Conservation (phyloP, 2,329 filamentous ascomycete genomes). For the Cryphonectria parasitica region DNA sequence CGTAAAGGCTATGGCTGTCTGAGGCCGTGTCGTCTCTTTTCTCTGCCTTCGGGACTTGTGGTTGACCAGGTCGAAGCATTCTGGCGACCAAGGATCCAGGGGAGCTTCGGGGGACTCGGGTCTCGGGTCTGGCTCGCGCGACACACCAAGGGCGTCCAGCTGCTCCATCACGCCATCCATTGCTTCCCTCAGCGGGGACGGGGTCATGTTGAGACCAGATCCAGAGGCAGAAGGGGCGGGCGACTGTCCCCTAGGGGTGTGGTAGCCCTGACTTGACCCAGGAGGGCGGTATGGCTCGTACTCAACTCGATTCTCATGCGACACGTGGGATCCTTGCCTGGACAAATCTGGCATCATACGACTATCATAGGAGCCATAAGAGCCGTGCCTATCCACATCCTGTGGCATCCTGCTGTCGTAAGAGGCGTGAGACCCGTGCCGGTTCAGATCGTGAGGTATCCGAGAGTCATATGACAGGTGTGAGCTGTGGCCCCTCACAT, state of each 20-base stretch:
- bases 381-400: conserved; percentile 27
- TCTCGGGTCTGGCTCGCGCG: conserved; percentile 57
- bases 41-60: conserved; percentile 44
- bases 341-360: conserved; percentile 28
- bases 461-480: conserved; percentile 35
- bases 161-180: conserved; percentile 99
- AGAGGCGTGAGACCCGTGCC: conserved; percentile 30
- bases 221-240: conserved; percentile 71
- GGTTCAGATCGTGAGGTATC: conserved; percentile 16
- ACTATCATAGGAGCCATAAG: conserved; percentile 29
- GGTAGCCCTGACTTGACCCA: conserved; percentile 45
- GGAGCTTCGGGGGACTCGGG: conserved; percentile 57
- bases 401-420: conserved; percentile 21
- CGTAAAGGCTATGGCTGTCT: conserved; percentile 74
- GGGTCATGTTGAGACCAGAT: conserved; percentile 67
- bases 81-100: conserved; percentile 84
- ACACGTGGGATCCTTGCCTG: conserved; percentile 45
- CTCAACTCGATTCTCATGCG: conserved; percentile 39
- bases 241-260: conserved; percentile 63
- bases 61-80: conserved; percentile 71
- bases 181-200: conserved; percentile 87
- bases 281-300: conserved; percentile 24
- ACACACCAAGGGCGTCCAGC: conserved; percentile 79
- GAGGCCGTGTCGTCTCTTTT: conserved; percentile 53
- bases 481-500: conserved; percentile 28